Conservation (phyloP, 176 grass and related monocot genomes). For the Olyra latifolia region DNA sequence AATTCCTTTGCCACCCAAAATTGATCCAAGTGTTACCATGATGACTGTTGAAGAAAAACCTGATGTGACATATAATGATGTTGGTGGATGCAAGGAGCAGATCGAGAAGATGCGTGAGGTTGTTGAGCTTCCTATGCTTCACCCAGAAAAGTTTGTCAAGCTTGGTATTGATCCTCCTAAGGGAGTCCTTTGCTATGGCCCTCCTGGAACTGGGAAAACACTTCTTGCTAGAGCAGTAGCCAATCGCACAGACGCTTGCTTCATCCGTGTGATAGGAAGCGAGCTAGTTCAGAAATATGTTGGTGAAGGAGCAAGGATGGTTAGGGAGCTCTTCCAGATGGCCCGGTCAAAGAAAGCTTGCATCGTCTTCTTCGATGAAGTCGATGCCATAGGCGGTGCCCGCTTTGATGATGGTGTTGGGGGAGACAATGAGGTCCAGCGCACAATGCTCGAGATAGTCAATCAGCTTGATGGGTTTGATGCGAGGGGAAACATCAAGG, state of each 20-base stretch:
- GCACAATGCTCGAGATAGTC: constrained; percentile 81
- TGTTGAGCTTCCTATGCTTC: constrained; percentile 82
- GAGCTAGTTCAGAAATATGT: constrained; percentile 78
- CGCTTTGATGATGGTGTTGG: constrained; percentile 71
- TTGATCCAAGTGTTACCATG: constrained; percentile 86
- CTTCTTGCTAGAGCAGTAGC: constrained; percentile 70
- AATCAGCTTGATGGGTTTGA: constrained; percentile 86
- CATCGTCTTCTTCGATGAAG: constrained; percentile 86
- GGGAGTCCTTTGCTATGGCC: constrained; percentile 76
- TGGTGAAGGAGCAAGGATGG: constrained; percentile 65
- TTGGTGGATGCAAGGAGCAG: constrained; percentile 81
- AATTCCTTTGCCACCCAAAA: constrained; percentile 75
- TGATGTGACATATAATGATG: constrained; percentile 79
- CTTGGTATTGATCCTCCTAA: constrained; percentile 73
- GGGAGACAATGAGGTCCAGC: constrained; percentile 71
- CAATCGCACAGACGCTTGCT: constrained; percentile 74
- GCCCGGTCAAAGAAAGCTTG: constrained; percentile 78
- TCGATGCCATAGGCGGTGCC: constrained; percentile 78
- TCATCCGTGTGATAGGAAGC: constrained; percentile 77
- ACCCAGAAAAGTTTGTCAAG: constrained; percentile 75
- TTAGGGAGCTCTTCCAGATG: constrained; percentile 74
- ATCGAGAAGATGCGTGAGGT: constrained; percentile 84
- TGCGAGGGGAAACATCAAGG: constrained; percentile 78
- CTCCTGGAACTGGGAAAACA: constrained; percentile 73
- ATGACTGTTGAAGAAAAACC: constrained; percentile 89